These are phyloP conservation scores for Colletotrichum gigasporum DNA, from an alignment of 2,329 filamentous ascomycete species.

Conservation along the genomic window DNA sequence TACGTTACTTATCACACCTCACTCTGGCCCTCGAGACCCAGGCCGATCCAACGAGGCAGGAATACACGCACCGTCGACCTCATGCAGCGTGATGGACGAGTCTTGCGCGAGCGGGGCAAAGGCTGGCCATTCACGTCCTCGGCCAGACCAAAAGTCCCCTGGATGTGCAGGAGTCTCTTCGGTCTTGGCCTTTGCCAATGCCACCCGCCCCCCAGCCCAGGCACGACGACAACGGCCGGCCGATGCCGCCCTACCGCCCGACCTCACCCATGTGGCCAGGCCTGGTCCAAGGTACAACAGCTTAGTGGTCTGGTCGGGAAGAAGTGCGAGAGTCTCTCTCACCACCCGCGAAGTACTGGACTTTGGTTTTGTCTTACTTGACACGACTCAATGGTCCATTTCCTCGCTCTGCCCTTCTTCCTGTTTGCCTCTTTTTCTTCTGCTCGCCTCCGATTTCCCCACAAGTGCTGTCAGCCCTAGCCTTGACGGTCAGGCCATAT, in stretches of 20 bases:
- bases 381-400: background rate
- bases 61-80: background rate
- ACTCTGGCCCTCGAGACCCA: background rate
- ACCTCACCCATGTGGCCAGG: slow-evolving; percentile 3
- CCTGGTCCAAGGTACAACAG: too few species aligned
- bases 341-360: background rate
- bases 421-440: background rate
- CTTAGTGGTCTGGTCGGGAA: background rate
- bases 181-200: slow-evolving; percentile 23
- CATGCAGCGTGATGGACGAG: slow-evolving; percentile 13
- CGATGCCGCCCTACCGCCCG: slow-evolving; percentile 13
- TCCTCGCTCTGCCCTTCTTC: background rate
- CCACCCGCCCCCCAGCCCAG: slow-evolving; percentile 13
- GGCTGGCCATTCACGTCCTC: background rate
- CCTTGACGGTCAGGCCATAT: background rate
- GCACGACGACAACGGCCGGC: slow-evolving; percentile 18
- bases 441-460: background rate
- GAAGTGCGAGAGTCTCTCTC: background rate
- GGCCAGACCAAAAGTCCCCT: slow-evolving; percentile 8
- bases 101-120: background rate
- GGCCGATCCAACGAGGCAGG: slow-evolving; percentile 5
- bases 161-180: slow-evolving; percentile 7
- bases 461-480: background rate
- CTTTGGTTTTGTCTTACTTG: background rate
- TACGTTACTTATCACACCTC: slow-evolving; percentile 16